Percentiles rank a stretch among this genome's conserved stretches.
Evolutionary conservation across 176 grass and related monocot species (phyloP).

Genomic region (Avena insularis): DNA sequence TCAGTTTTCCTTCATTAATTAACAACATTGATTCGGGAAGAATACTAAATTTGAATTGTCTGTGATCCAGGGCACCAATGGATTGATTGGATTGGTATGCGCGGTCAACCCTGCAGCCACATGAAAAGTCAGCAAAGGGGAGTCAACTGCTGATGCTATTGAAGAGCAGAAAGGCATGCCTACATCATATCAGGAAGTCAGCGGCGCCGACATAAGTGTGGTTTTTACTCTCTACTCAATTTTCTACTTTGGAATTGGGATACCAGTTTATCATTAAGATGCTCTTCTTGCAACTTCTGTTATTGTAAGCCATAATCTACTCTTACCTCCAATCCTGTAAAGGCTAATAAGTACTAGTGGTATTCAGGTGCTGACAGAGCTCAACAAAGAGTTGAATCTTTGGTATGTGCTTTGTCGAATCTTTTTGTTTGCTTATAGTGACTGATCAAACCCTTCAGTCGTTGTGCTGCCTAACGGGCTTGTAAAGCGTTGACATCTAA

Average conservation of each 20-base stretch:
- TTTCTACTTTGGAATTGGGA: neutral
- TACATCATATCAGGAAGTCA: slow-evolving; percentile 4
- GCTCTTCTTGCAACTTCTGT: neutral
- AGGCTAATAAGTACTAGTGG: neutral
- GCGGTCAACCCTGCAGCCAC: neutral
- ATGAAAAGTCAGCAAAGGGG: neutral
- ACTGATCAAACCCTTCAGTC: neutral
- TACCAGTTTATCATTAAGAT: neutral
- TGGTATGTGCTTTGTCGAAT: neutral
- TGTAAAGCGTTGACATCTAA: neutral
- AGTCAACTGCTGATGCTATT: slow-evolving; percentile 13
- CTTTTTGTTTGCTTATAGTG: neutral
- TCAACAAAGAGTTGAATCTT: slow-evolving; percentile 37
- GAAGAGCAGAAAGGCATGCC: slow-evolving; percentile 8
- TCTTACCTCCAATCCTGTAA: neutral
- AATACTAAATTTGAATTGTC: neutral
- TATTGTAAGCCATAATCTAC: neutral
- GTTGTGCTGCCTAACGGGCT: neutral
- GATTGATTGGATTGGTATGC: neutral
- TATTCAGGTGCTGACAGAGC: slow-evolving; percentile 15
- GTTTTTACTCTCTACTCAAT: slow-evolving; percentile 15
- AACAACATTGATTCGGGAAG: neutral
- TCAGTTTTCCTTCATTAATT: neutral
- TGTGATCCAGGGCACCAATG: slow-evolving; percentile 30
- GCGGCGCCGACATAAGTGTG: neutral